Conservation (phyloP, 2,329 filamentous ascomycete species). For the Trichoderma afroharzianum region DNA sequence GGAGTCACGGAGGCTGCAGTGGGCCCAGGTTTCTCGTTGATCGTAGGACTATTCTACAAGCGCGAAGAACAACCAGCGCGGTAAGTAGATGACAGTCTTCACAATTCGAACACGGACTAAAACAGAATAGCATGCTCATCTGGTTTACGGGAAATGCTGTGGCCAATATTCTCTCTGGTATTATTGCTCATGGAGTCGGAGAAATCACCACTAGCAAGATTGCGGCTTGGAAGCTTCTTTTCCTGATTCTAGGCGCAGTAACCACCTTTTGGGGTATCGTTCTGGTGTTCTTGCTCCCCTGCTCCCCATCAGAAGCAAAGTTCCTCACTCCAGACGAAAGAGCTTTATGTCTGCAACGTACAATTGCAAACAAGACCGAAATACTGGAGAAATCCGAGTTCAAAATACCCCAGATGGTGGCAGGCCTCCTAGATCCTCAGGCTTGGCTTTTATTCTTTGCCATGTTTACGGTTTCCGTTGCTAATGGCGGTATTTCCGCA, state of each 20-base stretch:
- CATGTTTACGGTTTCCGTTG: not conserved
- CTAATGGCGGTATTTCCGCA: not conserved
- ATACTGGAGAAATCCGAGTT: not conserved
- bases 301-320: not conserved
- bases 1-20: constrained; percentile 24
- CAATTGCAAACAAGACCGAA: not conserved
- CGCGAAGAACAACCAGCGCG: constrained; percentile 23
- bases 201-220: not conserved
- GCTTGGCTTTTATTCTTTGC: not conserved
- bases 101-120: not conserved
- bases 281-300: not conserved
- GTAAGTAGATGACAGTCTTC: not conserved
- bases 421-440: not conserved
- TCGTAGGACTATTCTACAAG: constrained; percentile 26
- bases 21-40: constrained; percentile 14
- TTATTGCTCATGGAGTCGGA: not conserved
- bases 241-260: not conserved
- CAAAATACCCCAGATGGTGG: not conserved
- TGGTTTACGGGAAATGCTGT: not conserved
- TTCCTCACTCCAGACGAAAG: not conserved
- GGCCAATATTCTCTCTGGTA: not conserved
- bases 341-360: not conserved
- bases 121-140: not conserved
- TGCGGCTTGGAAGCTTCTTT: not conserved
- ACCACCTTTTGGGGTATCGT: not conserved